Evolutionary conservation across 164 flowering plant species (phyloP), one percentile per base, ranked within the genome.

Genomic region (Kingdonia uniflora): DNA sequence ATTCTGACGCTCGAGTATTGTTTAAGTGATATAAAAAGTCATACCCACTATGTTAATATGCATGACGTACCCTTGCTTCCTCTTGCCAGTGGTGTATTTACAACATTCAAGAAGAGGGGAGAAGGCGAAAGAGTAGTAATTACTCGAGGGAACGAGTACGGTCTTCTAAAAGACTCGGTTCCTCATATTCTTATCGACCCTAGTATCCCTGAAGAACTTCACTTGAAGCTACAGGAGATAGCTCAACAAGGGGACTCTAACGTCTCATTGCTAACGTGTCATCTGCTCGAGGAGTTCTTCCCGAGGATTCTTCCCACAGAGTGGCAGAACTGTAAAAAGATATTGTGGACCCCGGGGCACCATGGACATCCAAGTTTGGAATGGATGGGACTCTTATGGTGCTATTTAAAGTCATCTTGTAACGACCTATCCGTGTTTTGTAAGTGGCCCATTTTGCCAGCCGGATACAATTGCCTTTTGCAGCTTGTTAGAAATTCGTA

Each of bases 361-460:
- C 72, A 73, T 40, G 84, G 82, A 19, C 95, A 92, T 51, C 98
- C 96, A 51, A 79, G 70, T 68, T 49, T 84, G 42, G 94, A 92
- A 50, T 92, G 96, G 96, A 68, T 92, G 39, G 69, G 67, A 48
- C 57, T 76, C 38, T 62, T 92, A 10, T 92, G 98, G 98, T 59
- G 65, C 60, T 92, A 92, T 73, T 69, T 92, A 52, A 75, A 67
- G 59, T 75, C 82, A 55, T 69, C 70, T 70, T 85, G 95, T 70
- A 74, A 72, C 58, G 90, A 85, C 61, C 88, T 92, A 33, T 71
- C 84, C 35, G 46, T 82, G 46, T 87, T 85, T 75, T 69, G 74
- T 19, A 80, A 78, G 67, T 87, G 98, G 98, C 95, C 98, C 56
- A 76, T 87, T 56, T 71, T 92, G 57, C 98, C 96, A 19, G 84